Evolutionary conservation across 352 stramenopile species (phyloP), one percentile per base, ranked within the genome.

Genomic region (Globisporangium iwayamae): DNA sequence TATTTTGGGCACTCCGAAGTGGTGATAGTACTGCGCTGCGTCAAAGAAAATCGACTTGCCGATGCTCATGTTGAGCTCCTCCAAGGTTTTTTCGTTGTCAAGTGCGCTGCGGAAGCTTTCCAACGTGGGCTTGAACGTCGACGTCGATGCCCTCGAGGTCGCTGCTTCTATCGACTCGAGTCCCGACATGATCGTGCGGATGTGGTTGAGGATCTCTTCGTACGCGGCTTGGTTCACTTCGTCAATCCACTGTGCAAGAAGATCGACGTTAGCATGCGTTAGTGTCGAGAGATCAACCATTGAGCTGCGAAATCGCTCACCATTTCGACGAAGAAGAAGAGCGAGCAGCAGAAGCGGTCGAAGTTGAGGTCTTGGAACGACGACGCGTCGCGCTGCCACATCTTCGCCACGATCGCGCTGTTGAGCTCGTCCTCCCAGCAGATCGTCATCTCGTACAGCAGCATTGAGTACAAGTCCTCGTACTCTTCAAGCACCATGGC

Each of bases 291-390:
- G 45, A 8, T 51, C n/a, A 51, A 28, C 45, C 14, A 47, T 22
- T 22, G 43, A 20, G 43, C 18, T 6, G n/a, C 14, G 18, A 48
- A 22, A 1, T 1, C 10, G 9, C 43, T 48, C 53, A 88, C 78
- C 73, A 87, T 79, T 66, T 89, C 77, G 41, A 69, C 69, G 50
- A 78, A 90, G 47, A 67, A 76, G 60, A 88, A 88, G 14, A 90
- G 59, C 11, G 81, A 85, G 65, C 71, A 86, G 63, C 73, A 77
- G 47, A 88, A 90, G 30, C 79, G 75, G 16, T 84, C 65, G 14
- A 78, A 74, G 68, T 83, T 73, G 25, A 89, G 61, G 7, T 72
- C 59, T 13, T 45, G 3, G 51, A 81, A 73, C 30, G 59, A 68
- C 11, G 57, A 70, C 32, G 71, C 70, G 43, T 86, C 75, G 9